These are phyloP conservation scores for Pseudogymnoascus verrucosus DNA, from an alignment of 2,329 filamentous ascomycete genomes.

Conservation along the genomic window DNA sequence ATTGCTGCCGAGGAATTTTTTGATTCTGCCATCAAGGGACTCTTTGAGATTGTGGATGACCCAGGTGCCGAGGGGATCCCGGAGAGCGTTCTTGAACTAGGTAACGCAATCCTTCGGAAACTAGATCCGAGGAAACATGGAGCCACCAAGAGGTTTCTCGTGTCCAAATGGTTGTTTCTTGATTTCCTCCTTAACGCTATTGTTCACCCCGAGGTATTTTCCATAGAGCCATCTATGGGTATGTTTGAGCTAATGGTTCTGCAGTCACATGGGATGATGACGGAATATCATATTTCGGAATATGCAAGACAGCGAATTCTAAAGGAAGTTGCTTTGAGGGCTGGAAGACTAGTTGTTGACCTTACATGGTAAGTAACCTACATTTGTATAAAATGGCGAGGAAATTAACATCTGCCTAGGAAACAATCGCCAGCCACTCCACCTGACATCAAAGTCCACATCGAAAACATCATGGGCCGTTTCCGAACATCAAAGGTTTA, in stretches of 20 bases:
- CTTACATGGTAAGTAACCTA: slow-evolving; percentile 52
- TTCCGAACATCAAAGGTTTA: slow-evolving; percentile 41
- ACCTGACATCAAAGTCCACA: slow-evolving; percentile 55
- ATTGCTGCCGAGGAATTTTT: slow-evolving; percentile 85
- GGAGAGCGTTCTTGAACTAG: slow-evolving; percentile 73
- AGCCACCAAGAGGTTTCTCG: slow-evolving; percentile 71
- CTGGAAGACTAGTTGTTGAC: slow-evolving; percentile 71
- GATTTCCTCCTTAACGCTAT: slow-evolving; percentile 77
- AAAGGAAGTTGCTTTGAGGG: slow-evolving; percentile 71
- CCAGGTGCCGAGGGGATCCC: slow-evolving; percentile 79
- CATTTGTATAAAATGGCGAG: slow-evolving; percentile 2
- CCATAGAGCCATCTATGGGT: not conserved
- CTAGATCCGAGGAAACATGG: slow-evolving; percentile 65
- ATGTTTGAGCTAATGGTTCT: slow-evolving; percentile 16
- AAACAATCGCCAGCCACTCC: slow-evolving; percentile 56
- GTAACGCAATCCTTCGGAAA: slow-evolving; percentile 73
- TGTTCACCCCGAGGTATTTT: slow-evolving; percentile 76
- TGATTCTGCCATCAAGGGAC: slow-evolving; percentile 65
- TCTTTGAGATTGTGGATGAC: slow-evolving; percentile 83
- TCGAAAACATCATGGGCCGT: slow-evolving; percentile 62
- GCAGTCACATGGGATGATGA: slow-evolving; percentile 57
- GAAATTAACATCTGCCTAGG: slow-evolving; percentile 25
- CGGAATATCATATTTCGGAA: slow-evolving; percentile 86
- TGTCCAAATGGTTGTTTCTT: slow-evolving; percentile 88
- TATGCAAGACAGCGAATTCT: slow-evolving; percentile 78